These are phyloP conservation scores for Aspergillus hancockii DNA, from an alignment of 495 filamentous ascomycete genomes.

Conservation along the genomic window DNA sequence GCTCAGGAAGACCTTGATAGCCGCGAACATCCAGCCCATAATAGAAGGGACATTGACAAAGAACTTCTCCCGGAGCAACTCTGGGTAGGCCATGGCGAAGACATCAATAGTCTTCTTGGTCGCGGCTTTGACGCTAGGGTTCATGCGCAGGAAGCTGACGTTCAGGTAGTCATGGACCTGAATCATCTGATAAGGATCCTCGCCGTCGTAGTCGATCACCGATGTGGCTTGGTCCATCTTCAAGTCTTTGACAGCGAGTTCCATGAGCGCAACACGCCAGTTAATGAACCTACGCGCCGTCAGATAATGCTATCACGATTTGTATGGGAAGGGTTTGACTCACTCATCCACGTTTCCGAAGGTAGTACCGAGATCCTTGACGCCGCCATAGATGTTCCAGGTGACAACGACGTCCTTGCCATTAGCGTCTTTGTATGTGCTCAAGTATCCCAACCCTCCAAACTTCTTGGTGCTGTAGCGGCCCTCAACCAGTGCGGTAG, in stretches of 20 bases:
- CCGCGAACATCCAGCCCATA: constrained; percentile 82
- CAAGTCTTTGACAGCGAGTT: constrained; percentile 70
- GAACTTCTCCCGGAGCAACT: constrained; percentile 85
- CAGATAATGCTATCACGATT: constrained; percentile 5
- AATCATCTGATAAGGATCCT: constrained; percentile 82
- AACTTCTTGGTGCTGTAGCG: constrained; percentile 54
- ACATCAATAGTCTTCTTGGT: constrained; percentile 76
- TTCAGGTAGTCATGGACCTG: constrained; percentile 90
- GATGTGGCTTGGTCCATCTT: constrained; percentile 62
- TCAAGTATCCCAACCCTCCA: constrained; percentile 55
- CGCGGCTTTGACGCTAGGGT: constrained; percentile 66
- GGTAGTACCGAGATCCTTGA: constrained; percentile 68
- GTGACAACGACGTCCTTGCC: constrained; percentile 56
- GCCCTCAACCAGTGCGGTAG: constrained; percentile 37
- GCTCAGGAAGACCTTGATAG: constrained; percentile 78
- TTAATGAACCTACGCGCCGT: constrained; percentile 64
- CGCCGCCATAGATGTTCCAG: constrained; percentile 86
- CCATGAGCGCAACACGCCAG: constrained; percentile 88
- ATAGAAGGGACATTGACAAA: constrained; percentile 87
- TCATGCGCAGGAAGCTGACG: constrained; percentile 76
- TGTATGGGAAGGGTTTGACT: constrained; percentile 26
- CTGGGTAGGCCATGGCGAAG: constrained; percentile 79
- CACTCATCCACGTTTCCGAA: constrained; percentile 79
- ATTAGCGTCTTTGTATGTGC: constrained; percentile 42
- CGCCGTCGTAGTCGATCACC: constrained; percentile 70